Base-by-base conservation (phyloP, 306 rosid species). In the Casuarina cunninghamiana region DNA sequence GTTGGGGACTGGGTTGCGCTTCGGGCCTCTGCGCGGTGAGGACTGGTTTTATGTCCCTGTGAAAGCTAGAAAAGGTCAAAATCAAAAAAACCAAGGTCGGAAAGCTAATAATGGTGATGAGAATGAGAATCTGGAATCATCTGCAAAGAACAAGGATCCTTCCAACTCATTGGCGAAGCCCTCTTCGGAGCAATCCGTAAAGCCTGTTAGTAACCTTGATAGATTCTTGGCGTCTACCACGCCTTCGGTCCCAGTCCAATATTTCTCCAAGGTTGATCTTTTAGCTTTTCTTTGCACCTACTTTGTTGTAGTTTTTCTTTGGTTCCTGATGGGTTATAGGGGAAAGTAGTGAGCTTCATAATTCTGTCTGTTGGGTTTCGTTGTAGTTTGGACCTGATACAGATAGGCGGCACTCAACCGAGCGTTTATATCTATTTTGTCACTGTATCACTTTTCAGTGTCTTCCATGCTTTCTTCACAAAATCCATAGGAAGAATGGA, bases 201-300 rank as follows among this genome's bases (percentile, higher is more conserved):
- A 67, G 67, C 77, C 86, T 73, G 69, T 39, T 67, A 83, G 80
- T 73, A 92, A 94, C 76, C 81, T 94, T 50, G 91, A 94, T 74
- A 83, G 90, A 81, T 89, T 94, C 72, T 71, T 94, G 81, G 84
- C 89, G 57, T 86, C 91, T 35, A 94, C 90, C 10, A 85, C 82
- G 49, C 98, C 97, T 71, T 83, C 82, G 46, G 91, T 94, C 44
- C 87, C 89, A 1, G 97, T 92, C 58, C 98, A 87, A 78, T 88
- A 76, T 83, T 87, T 92, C 71, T 89, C 98, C 10, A 87, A 92
- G 98, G 98, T 92, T 69, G 84, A 83, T 90, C 76, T 70, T n/a
- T 72, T 53, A 75, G 48, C 66, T 75, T 87, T 0, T 15, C 11
- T 75, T 38, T 71, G 2, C 26, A 17, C 58, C 71, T 61, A 21